Conservation (phyloP, 768 basidiomycete species). For the Suillus brevipes region DNA sequence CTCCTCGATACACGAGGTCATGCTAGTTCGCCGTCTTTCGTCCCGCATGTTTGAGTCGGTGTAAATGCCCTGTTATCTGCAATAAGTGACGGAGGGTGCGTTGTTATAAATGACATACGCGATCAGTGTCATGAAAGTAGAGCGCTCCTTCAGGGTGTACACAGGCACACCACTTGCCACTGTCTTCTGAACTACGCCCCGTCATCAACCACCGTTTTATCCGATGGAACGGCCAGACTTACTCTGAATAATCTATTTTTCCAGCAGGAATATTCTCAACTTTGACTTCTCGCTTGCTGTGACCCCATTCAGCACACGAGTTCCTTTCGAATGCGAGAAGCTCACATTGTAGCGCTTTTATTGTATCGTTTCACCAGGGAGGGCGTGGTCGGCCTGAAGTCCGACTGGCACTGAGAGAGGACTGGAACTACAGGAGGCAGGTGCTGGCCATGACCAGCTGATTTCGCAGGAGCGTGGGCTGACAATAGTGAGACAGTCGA, state of each 20-base stretch:
- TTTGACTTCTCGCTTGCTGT: not conserved
- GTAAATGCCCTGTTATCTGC: slow-evolving; percentile 38
- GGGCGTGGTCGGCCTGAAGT: not conserved
- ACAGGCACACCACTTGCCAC: slow-evolving; percentile 37
- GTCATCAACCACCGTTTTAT: not conserved
- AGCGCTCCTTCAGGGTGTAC: slow-evolving; percentile 57
- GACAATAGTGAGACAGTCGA: not conserved
- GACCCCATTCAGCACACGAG: not conserved
- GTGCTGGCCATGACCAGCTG: not conserved
- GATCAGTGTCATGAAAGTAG: slow-evolving; percentile 47
- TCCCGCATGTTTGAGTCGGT: slow-evolving; percentile 47
- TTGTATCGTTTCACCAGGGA: not conserved
- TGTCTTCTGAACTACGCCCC: not conserved
- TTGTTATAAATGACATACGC: slow-evolving; percentile 30
- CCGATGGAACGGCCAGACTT: not conserved
- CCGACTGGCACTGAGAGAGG: not conserved
- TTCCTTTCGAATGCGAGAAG: not conserved
- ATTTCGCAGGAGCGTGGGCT: not conserved
- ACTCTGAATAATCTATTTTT: not conserved
- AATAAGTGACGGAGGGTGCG: not conserved
- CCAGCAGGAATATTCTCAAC: not conserved
- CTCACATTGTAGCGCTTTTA: not conserved
- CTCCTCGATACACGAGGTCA: not conserved
- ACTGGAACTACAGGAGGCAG: not conserved
- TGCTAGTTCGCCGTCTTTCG: not conserved